Percentiles rank a stretch among this genome's conserved stretches.
Evolutionary conservation across 495 filamentous ascomycete species (phyloP).

Genomic region (Aspergillus hancockii): DNA sequence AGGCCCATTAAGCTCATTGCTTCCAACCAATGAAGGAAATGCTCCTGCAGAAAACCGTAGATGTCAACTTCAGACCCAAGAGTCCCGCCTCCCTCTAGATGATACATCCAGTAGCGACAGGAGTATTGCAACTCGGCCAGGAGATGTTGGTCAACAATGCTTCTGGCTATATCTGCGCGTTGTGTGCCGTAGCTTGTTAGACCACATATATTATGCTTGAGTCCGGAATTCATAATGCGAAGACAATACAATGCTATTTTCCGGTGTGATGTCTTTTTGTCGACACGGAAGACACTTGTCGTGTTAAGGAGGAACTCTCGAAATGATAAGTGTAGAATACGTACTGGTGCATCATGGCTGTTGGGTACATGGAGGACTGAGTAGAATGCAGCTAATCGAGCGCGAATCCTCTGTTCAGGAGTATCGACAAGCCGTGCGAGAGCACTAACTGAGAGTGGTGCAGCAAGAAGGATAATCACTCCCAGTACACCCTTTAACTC

Average conservation of each 20-base stretch:
- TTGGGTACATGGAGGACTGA: conserved; percentile 31
- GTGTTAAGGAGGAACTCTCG: conserved; percentile 23
- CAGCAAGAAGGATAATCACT: conserved; percentile 21
- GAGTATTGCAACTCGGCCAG: conserved; percentile 37
- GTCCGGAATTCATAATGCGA: conserved; percentile 24
- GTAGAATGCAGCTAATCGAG: conserved; percentile 16
- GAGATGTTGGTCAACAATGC: conserved; percentile 26
- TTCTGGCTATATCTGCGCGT: conserved; percentile 16
- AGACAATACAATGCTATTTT: conserved; percentile 3
- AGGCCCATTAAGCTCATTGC: conserved; percentile 35
- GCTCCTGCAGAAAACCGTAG: conserved; percentile 36
- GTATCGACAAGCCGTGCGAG: conserved; percentile 20
- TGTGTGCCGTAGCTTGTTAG: conserved; percentile 27
- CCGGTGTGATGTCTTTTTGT: conserved; percentile 18
- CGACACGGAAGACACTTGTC: conserved; percentile 25
- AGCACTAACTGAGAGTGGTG: conserved; percentile 10
- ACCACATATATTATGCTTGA: conserved; percentile 40
- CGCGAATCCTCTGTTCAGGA: background rate
- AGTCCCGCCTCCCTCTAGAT: conserved; percentile 36
- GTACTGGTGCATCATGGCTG: conserved; percentile 20
- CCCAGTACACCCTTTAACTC: conserved; percentile 30
- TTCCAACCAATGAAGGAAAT: conserved; percentile 51
- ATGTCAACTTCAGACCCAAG: conserved; percentile 22
- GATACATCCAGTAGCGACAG: conserved; percentile 49
- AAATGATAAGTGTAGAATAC: conserved; percentile 26